phyloP scores from a whole-genome alignment of 139 green algal genomes.

The Chlorella ohadii region DNA sequence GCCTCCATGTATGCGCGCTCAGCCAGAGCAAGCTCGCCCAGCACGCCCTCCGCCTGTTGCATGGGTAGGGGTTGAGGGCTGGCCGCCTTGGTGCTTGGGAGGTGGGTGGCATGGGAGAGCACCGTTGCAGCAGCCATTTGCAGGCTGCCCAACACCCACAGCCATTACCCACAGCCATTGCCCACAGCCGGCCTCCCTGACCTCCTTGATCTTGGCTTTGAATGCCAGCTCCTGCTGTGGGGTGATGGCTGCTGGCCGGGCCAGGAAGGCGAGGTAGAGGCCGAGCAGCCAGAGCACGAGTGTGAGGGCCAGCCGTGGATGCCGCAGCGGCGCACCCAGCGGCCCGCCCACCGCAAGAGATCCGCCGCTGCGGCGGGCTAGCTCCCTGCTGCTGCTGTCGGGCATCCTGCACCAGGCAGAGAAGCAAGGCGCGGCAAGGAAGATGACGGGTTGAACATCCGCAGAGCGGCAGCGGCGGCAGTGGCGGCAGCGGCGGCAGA shows the following conservation, averaged over 20 bases:
- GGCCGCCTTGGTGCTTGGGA: no score
- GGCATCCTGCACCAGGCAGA: background rate
- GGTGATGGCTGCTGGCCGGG: background rate
- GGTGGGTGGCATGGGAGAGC: no score
- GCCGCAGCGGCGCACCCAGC: background rate
- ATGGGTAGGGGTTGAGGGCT: no score
- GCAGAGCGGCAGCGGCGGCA: no score
- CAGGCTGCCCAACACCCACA: no score
- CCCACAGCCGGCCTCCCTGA: no score
- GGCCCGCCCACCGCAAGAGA: background rate
- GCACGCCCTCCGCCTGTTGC: constrained; percentile 10
- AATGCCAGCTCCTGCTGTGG: background rate
- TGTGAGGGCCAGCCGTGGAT: background rate
- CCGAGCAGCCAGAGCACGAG: constrained; percentile 5
- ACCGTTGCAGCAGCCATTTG: no score
- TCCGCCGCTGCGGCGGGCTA: background rate
- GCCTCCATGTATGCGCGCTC: constrained; percentile 10
- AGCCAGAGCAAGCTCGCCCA: background rate
- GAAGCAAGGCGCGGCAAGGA: no score
- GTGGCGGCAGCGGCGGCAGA: no score
- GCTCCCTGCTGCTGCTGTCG: background rate
- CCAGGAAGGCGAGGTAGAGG: constrained; percentile 13
- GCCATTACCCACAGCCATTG: no score
- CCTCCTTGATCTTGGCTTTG: constrained; percentile 25
- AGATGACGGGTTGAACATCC: no score